Base-by-base conservation (phyloP, 139 green algal genomes). In the Tetradesmus obliquus region DNA sequence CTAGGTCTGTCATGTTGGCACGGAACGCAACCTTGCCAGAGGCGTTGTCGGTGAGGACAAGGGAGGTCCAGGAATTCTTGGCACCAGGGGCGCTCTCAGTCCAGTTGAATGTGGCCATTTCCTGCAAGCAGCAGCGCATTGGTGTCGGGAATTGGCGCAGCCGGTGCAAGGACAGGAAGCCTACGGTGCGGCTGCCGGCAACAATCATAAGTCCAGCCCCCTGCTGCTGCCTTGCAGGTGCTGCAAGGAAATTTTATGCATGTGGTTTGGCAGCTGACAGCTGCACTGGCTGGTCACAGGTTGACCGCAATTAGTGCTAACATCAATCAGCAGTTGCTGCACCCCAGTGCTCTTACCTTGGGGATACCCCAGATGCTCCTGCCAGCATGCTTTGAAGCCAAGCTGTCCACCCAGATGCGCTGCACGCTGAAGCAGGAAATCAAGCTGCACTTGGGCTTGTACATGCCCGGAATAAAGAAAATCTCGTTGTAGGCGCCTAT, bases 1-100 rank as follows among this genome's bases (percentile, higher is more conserved):
- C 4, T 7, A 82, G 6, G 20, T 89, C 85, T n/a, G 85, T 82
- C 85, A 89, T 89, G 85, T 89, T 89, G 15, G 85, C 85, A 53
- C 66, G 71, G 85, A 89, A 89, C 13, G 71, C 53, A 0, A 66
- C 24, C 9, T 66, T 74, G 24, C 62, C 62, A 3, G 62, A 76
- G 45, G 24, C 53, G 32, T 82, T 45, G 53, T 89, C 85, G 5
- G 85, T 89, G 8, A 89, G 45, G 24, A 13, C 32, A 13, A 76
- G 66, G 15, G 66, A 55, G 5, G 66, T 76, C 66, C 66, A 76
- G 66, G 17, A 10, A 19, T 76, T 17, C 66, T 76, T 76, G 66
- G 66, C 66, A 24, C 17, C 66, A 24, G 66, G 66, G 76, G n/a
- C 76, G 7, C 76, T 82, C 24, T 82, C 76, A 8, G 19, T 32